Evolutionary conservation across 345 rosid species (phyloP).

Genomic region (Populus deltoides): DNA sequence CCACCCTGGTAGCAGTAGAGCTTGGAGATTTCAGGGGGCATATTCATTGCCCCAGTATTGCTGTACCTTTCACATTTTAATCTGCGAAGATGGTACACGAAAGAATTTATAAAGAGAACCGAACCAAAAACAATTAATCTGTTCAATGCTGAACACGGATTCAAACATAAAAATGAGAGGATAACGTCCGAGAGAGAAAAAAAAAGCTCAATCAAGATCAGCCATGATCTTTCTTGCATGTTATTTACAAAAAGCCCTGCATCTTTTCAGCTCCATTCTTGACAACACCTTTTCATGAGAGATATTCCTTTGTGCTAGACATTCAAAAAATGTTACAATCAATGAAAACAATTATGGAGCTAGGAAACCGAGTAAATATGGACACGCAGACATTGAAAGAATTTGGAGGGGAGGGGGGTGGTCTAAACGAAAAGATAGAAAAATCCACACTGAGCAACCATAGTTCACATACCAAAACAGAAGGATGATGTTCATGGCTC

Average conservation of each 20-base stretch:
- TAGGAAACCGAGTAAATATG: neutral
- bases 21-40: neutral
- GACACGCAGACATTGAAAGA: neutral
- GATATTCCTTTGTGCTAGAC: neutral
- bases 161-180: neutral
- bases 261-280: constrained; percentile 20
- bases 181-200: neutral
- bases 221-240: constrained; percentile 16
- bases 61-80: neutral
- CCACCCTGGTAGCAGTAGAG: neutral
- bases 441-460: neutral
- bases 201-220: constrained; percentile 17
- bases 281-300: constrained; percentile 15
- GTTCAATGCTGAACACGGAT: neutral
- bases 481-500: neutral
- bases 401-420: neutral
- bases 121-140: neutral
- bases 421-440: neutral
- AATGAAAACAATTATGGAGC: constrained; percentile 2
- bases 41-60: neutral
- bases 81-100: neutral
- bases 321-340: neutral
- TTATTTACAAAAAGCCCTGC: constrained; percentile 27
- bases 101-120: neutral
- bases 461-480: neutral